A percentile compares a stretch with the other conserved stretches of the same genome.
Evolutionary conservation across 164 flowering plant genomes (phyloP).

Genomic region (Cinnamomum chago): DNA sequence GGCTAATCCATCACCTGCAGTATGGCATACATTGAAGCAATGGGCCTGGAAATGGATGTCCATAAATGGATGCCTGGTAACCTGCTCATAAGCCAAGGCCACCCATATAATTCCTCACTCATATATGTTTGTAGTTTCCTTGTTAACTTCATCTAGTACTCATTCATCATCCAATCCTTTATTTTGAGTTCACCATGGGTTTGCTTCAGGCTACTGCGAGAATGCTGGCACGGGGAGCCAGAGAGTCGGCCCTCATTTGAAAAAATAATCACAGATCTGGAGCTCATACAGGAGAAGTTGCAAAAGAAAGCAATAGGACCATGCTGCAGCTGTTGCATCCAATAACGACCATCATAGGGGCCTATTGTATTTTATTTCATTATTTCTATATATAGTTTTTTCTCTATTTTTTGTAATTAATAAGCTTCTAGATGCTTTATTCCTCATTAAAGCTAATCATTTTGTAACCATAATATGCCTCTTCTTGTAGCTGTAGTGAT

Average conservation of each 20-base stretch:
- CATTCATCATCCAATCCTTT: background rate
- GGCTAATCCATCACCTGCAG: background rate
- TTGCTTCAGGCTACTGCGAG: conserved; percentile 36
- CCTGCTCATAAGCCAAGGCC: background rate
- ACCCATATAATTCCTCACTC: background rate
- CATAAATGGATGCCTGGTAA: background rate
- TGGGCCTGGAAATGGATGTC: background rate
- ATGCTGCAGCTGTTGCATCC: conserved; percentile 31
- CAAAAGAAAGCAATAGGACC: conserved; percentile 9
- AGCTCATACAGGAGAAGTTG: conserved; percentile 32
- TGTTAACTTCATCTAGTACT: too few species aligned
- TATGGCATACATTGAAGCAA: background rate
- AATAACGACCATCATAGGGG: conserved; percentile 13
- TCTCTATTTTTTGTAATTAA: background rate
- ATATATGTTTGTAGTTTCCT: background rate
- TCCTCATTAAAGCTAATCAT: background rate
- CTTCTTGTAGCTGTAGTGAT: too few species aligned
- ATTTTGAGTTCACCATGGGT: background rate
- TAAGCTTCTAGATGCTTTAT: background rate
- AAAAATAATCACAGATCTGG: conserved; percentile 38
- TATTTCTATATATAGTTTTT: too few species aligned
- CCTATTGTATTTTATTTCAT: background rate
- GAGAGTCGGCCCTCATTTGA: conserved; percentile 47
- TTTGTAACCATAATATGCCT: background rate
- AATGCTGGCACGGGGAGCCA: conserved; percentile 58